A percentile compares a stretch with the other conserved stretches of the same genome.
phyloP scores from a whole-genome alignment of 1,284 basidiomycete genomes.

The Coniferiporia weirii region DNA sequence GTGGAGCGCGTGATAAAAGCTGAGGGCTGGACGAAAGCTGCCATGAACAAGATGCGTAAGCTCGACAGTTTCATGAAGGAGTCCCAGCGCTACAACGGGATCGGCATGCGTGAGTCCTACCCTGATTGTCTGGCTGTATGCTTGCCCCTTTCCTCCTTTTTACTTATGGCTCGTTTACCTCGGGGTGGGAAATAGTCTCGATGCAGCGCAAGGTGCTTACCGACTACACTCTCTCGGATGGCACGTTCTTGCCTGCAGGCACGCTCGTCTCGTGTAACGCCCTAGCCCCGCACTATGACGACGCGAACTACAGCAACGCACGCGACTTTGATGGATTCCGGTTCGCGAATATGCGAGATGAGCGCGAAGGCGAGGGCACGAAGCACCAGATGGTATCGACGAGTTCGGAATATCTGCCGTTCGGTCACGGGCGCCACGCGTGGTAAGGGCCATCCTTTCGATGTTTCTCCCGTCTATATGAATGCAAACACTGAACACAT shows the following conservation, averaged over 20 bases:
- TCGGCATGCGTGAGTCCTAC: conserved; percentile 25
- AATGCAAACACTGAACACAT: neutral
- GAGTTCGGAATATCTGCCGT: conserved; percentile 24
- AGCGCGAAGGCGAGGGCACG: conserved; percentile 3
- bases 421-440: conserved; percentile 28
- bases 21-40: conserved; percentile 42
- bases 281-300: conserved; percentile 25
- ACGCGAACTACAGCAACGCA: conserved; percentile 24
- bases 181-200: conserved; percentile 23
- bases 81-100: conserved; percentile 31
- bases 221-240: conserved; percentile 38
- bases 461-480: neutral
- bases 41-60: conserved; percentile 37
- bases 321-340: conserved; percentile 31
- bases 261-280: conserved; percentile 26
- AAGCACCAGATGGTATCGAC: conserved; percentile 26
- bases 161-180: neutral
- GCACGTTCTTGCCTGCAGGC: conserved; percentile 35
- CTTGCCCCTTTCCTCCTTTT: neutral
- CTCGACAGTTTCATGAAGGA: conserved; percentile 47
- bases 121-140: neutral
- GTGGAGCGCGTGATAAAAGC: conserved; percentile 31
- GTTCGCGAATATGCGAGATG: conserved; percentile 22
- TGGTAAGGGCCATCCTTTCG: conserved; percentile 22
- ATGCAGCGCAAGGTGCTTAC: conserved; percentile 31